A percentile compares a stretch with the other conserved stretches of the same genome.
Conservation (phyloP, 2,329 filamentous ascomycete species). For the Neofusicoccum sp. region DNA sequence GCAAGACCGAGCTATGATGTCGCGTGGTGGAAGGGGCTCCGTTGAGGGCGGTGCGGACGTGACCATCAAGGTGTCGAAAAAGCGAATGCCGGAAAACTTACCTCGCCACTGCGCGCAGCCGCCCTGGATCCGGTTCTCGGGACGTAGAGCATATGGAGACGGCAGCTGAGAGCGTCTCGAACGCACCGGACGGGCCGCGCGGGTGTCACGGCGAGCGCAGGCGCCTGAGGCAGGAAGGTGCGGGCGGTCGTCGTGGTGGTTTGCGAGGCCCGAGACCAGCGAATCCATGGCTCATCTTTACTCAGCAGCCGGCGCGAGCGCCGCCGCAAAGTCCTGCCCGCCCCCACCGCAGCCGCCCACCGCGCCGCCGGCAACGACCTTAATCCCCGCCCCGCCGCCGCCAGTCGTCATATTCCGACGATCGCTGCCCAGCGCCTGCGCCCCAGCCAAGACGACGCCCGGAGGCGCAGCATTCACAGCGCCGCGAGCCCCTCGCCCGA, state of each 20-base stretch:
- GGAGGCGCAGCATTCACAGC: background rate
- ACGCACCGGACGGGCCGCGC: background rate
- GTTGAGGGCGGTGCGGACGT: constrained; percentile 1
- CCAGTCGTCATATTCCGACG: background rate
- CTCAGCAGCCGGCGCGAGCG: constrained; percentile 1
- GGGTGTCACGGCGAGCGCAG: background rate
- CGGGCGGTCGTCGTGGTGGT: background rate
- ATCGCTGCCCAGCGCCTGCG: constrained; percentile 7
- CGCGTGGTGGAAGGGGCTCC: background rate
- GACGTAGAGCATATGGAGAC: background rate
- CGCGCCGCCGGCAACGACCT: background rate
- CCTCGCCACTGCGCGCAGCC: background rate
- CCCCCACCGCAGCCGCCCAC: background rate
- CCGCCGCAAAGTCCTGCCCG: background rate
- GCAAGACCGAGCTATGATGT: background rate
- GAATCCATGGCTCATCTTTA: constrained; percentile 17
- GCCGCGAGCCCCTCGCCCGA: background rate
- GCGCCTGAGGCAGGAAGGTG: constrained; percentile 1
- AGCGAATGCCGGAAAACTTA: constrained; percentile 8
- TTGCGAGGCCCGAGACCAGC: constrained; percentile 5
- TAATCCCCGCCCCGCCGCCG: background rate
- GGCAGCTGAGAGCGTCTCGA: background rate
- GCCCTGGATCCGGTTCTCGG: background rate
- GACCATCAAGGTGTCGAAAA: constrained; percentile 19
- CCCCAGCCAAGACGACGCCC: background rate